A percentile compares a stretch with the other conserved stretches of the same genome.
phyloP scores from a whole-genome alignment of 495 filamentous ascomycete genomes.

The Penicillium longicatenatum region DNA sequence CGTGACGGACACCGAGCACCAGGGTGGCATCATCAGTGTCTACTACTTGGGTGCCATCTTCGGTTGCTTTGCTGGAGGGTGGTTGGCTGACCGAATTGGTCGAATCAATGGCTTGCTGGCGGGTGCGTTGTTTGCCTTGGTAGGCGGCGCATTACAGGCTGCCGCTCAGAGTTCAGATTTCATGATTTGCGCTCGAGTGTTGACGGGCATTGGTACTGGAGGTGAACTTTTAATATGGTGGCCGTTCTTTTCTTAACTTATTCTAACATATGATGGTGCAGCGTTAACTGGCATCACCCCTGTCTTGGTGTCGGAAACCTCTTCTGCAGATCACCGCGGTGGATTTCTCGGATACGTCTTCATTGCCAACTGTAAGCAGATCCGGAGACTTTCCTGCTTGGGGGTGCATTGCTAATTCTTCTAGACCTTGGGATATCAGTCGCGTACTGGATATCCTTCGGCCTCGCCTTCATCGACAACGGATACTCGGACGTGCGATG shows the following conservation, averaged over 20 bases:
- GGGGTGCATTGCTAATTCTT: neutral
- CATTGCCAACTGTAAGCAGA: slow-evolving; percentile 50
- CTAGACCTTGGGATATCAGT: slow-evolving; percentile 59
- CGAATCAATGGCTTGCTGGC: slow-evolving; percentile 56
- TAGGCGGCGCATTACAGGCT: slow-evolving; percentile 36
- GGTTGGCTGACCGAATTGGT: slow-evolving; percentile 52
- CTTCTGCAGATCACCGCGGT: slow-evolving; percentile 49
- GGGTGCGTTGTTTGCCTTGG: slow-evolving; percentile 18
- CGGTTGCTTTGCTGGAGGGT: slow-evolving; percentile 53
- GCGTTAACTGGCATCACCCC: slow-evolving; percentile 54
- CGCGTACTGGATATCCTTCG: slow-evolving; percentile 64
- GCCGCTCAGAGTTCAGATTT: slow-evolving; percentile 27
- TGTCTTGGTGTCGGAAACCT: slow-evolving; percentile 54
- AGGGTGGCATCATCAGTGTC: slow-evolving; percentile 55
- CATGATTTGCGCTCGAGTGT: slow-evolving; percentile 45
- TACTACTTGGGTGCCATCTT: slow-evolving; percentile 59
- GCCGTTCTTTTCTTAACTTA: neutral
- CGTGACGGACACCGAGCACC: slow-evolving; percentile 38
- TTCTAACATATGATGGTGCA: slow-evolving; percentile 13
- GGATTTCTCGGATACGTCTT: slow-evolving; percentile 54
- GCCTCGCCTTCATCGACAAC: neutral
- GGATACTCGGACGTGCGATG: slow-evolving; percentile 1
- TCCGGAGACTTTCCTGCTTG: neutral
- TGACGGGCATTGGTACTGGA: slow-evolving; percentile 62
- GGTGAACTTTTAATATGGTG: slow-evolving; percentile 8